Base-by-base conservation (phyloP, 768 basidiomycete genomes). In the Gymnopilus junonius region DNA sequence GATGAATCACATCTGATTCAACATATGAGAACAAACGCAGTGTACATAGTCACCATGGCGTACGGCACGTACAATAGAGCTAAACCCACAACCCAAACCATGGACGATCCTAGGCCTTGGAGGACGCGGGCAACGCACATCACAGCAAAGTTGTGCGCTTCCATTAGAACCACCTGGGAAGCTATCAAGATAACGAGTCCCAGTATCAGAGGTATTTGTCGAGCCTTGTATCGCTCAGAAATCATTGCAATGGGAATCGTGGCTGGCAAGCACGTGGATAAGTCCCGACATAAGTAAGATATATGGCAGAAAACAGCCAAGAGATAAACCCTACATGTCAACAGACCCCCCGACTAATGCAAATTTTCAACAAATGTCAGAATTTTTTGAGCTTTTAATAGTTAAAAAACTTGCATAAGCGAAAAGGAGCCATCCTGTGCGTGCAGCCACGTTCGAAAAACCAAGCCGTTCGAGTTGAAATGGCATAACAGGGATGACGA, bases 21-120 rank as follows among this genome's bases (percentile, higher is more conserved):
- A 45, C n/a, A 11, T 48, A 27, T 58, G 23, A 57, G 32, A 17
- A 62, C 8, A 21, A 54, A 37, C 2, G 37, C 11, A 23, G 27
- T 23, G 14, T 1, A 37, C 43, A 29, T 4, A 42, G 17, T 2
- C 40, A 42, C 20, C n/a, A 4, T 20, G 12, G 42, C 8, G 15
- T 3, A 53, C 20, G 34, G 10, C 37, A 66, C 77, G 69, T 68
- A 87, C 86, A 88, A 70, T 29, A 89, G 76, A 25, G 87, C 87
- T 32, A 89, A 67, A 1, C 87, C 87, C 20, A 87, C 83, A 0
- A 86, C 80, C 87, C 87, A 89, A 8, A 89, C 78, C 72, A 87
- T 78, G 5, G 87, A 83, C 0, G 87, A 87, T 15, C 84, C 83
- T 10, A 86, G 71, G 4, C 88, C 87, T 71, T 89, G 88, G 27